These are phyloP conservation scores for Porphyrellus cyaneotinctus DNA, from an alignment of 768 basidiomycete species.

Conservation along the genomic window DNA sequence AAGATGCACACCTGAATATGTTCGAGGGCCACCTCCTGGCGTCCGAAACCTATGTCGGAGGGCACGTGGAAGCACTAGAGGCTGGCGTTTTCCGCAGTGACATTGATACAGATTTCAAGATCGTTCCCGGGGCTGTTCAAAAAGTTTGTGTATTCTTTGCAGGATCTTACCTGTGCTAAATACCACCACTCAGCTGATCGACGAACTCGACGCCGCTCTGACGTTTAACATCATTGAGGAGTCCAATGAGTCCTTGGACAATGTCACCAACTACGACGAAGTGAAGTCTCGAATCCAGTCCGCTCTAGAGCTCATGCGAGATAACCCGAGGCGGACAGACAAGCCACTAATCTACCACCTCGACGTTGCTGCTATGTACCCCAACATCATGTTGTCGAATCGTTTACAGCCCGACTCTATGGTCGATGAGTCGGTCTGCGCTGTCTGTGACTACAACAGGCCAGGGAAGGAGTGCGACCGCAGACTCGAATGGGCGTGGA, in stretches of 20 bases:
- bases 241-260: conserved; percentile 69
- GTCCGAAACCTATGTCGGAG: conserved; percentile 97
- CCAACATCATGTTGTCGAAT: conserved; percentile 99
- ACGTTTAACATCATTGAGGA: conserved; percentile 87
- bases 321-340: conserved; percentile 84
- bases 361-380: conserved; percentile 99
- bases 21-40: conserved; percentile 95
- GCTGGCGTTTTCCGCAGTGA: conserved; percentile 98
- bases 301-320: conserved; percentile 84
- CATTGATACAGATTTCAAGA: conserved; percentile 92
- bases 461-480: conserved; percentile 95
- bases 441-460: conserved; percentile 96
- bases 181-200: conserved; percentile 63
- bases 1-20: conserved; percentile 87
- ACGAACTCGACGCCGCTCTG: conserved; percentile 90
- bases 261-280: conserved; percentile 93
- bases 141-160: conserved; percentile 46
- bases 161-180: neutral
- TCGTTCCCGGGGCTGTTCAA: conserved; percentile 82
- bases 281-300: conserved; percentile 75
- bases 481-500: conserved; percentile 95
- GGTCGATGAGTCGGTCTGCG: conserved; percentile 93
- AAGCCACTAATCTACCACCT: conserved; percentile 96
- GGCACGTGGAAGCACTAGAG: conserved; percentile 97
- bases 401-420: conserved; percentile 97